Base-by-base conservation (phyloP, 345 rosid species). In the Dipteronia dyeriana region DNA sequence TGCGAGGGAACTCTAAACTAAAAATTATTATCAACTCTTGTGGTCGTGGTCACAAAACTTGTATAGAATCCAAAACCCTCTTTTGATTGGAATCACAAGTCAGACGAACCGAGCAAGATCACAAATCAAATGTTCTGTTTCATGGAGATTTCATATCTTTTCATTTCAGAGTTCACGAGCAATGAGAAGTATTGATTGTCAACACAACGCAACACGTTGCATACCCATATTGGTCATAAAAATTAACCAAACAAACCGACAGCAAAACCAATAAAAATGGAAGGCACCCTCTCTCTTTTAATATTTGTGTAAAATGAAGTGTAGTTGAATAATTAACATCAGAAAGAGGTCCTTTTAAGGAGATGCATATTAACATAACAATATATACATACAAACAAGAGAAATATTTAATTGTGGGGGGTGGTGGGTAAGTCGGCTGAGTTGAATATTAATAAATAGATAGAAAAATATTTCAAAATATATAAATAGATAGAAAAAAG, bases 361-460 rank as follows among this genome's bases (percentile, higher is more conserved):
- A 5, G 38, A 31, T 31, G 38, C 38, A 31, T 56, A 13, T 56
- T 2, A 11, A 56, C n/a, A 56, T 56, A 1, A 29, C 3, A 56
- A 16, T 7, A 56, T 56, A 54, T 56, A 19, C 61, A n/a, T 56
- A n/a, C 54, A 49, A 49, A 49, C 16, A 49, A 49, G 61, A 56
- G 61, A 19, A 4, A 56, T 56, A 19, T 56, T 56, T 56, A 56
- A 56, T 19, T 7, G 10, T 56, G 61, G 9, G 9, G 2, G 49
- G 1, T 20, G 63, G 65, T 20, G 14, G 64, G 67, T 29, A 1
- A 77, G 70, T 72, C 75, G 29, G 49, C 57, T 53, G 78, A 66
- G 66, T 76, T 67, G 77, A 73, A 77, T 68, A 72, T 29, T 16
- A 22, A 29, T 61, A 66, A 34, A 56, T 19, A 6, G 9, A 19